Evolutionary conservation across 2,329 filamentous ascomycete species (phyloP).

Genomic region (Claviceps sp.): DNA sequence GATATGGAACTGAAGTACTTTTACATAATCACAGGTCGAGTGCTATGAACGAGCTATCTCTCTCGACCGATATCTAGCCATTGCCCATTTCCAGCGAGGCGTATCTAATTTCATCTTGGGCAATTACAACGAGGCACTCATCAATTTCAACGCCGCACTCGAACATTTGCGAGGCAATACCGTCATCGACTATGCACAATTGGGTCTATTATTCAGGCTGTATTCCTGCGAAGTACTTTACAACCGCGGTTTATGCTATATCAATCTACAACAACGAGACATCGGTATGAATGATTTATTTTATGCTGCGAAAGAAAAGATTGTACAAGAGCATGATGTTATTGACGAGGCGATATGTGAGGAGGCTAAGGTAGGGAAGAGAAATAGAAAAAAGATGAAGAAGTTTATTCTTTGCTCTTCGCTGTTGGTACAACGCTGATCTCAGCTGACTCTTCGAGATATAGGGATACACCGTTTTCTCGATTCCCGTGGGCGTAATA

Average conservation of each 20-base stretch:
- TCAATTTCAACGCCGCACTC: slow-evolving; percentile 97
- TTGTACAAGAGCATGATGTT: slow-evolving; percentile 90
- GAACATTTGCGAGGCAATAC: slow-evolving; percentile 91
- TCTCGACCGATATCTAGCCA: slow-evolving; percentile 87
- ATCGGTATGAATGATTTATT: slow-evolving; percentile 81
- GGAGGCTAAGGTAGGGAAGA: slow-evolving; percentile 61
- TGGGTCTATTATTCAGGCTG: slow-evolving; percentile 89
- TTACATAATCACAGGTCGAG: slow-evolving; percentile 51
- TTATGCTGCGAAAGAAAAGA: slow-evolving; percentile 90
- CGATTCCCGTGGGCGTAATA: slow-evolving; percentile 87
- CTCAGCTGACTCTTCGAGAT: slow-evolving; percentile 14
- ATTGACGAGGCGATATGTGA: slow-evolving; percentile 95
- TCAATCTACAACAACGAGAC: slow-evolving; percentile 86
- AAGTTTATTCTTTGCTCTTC: neutral
- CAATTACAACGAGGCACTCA: slow-evolving; percentile 92
- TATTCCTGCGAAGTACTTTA: slow-evolving; percentile 97
- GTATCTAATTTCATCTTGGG: slow-evolving; percentile 96
- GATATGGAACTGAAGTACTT: neutral
- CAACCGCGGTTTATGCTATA: slow-evolving; percentile 93
- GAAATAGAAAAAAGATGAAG: neutral
- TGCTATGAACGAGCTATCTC: slow-evolving; percentile 85
- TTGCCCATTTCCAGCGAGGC: slow-evolving; percentile 96
- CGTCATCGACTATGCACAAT: slow-evolving; percentile 93
- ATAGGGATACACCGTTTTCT: slow-evolving; percentile 95
- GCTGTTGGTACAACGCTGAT: neutral